Conservation (phyloP, 805 yeast genomes). For the Cyberlindnera petersonii region DNA sequence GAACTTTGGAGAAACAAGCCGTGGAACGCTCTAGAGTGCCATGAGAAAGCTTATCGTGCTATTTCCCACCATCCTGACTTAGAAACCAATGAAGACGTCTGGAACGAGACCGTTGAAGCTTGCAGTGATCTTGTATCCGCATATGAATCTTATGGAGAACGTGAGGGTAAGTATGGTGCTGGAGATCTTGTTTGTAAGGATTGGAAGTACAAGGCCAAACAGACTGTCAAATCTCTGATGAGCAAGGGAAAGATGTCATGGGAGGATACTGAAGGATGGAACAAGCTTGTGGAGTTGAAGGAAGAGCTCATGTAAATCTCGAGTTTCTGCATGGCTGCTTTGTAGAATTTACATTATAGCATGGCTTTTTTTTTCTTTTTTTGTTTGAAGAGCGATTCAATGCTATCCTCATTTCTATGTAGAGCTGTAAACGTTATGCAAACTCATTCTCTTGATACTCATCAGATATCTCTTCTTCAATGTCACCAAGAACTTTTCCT, state of each 20-base stretch:
- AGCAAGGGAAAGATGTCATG: constrained; percentile 75
- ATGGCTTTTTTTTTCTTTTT: too few relatives aligned
- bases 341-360: too few relatives aligned
- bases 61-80: constrained; percentile 60
- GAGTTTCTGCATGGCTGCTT: background rate
- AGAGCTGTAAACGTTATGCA: too few relatives aligned
- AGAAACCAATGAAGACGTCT: constrained; percentile 53
- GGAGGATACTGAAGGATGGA: constrained; percentile 82
- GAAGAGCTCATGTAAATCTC: constrained; percentile 7
- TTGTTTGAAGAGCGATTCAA: too few relatives aligned
- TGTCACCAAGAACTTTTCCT: background rate
- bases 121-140: constrained; percentile 80
- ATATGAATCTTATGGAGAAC: constrained; percentile 82
- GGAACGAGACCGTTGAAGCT: constrained; percentile 78
- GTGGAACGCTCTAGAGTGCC: constrained; percentile 81
- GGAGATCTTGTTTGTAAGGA: constrained; percentile 86
- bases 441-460: background rate
- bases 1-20: constrained; percentile 85
- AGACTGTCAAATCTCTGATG: constrained; percentile 67
- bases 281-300: constrained; percentile 44
- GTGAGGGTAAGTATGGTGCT: constrained; percentile 73
- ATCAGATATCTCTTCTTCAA: background rate
- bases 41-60: constrained; percentile 84
- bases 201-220: constrained; percentile 82
- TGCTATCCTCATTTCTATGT: too few relatives aligned